Base-by-base conservation (phyloP, 2,329 filamentous ascomycete species). In the Ophiosphaerella narmari region DNA sequence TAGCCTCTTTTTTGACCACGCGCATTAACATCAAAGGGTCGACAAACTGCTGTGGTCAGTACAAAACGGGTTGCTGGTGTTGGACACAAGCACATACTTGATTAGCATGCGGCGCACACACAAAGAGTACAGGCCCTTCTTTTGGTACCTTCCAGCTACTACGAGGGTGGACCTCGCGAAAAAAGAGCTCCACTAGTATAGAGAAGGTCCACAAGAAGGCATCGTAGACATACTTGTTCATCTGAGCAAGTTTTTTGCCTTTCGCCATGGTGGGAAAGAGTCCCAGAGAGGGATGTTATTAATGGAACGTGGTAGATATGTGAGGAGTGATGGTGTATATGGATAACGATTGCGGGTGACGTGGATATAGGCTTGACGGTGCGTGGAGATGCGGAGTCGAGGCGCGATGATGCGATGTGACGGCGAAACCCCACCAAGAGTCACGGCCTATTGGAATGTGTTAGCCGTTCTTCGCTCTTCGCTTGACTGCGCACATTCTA, bases 71-170 rank as follows among this genome's bases (percentile, higher is more conserved):
- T 32, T 31, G 21, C 14, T 14, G 13, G 21, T n/a, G 40, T 31
- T 26, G 40, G 29, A 21, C 33, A 5, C 18, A 7, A 14, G 7
- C 2, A 36, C 55, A 16, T 57, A 69, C 68, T 61, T 72, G 68
- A 73, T 99, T 99, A 52, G 93, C 93, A 80, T 99, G 94, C 60
- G 94, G 94, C 46, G 93, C 94, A 38, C 92, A 94, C 61, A 99
- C 94, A 67, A 99, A 94, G 52, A 99, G 90, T 56, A 99, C 85
- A 1, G 94, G 92, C 0, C 92, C 94, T 56, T 85, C 83, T 66
- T 88, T 86, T 38, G 94, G 94, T 38, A 99, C 89, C 74, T 92
- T 93, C 91, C 94, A 99, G 56, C 92, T 90, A 61, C 91, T 91
- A 59, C 94, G 85, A 11, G 94, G 94, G 71, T 97, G 92, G 13